These are phyloP conservation scores for Scedosporium boydii DNA, from an alignment of 2,329 filamentous ascomycete genomes.

Conservation along the genomic window DNA sequence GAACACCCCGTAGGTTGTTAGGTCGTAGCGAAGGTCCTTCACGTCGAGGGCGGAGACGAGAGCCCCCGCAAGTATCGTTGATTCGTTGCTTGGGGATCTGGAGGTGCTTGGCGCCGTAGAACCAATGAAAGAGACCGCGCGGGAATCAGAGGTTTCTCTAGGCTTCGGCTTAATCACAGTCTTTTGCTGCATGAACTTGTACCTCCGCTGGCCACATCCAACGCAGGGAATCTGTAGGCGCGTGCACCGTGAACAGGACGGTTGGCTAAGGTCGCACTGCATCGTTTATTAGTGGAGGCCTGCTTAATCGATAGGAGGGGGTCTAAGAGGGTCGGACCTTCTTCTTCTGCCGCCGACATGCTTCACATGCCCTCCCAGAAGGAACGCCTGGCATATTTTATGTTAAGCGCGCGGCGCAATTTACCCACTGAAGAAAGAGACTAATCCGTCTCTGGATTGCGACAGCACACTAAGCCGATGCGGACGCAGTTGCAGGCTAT, in stretches of 20 bases:
- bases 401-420: not conserved
- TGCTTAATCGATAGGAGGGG: not conserved
- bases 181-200: constrained; percentile 34
- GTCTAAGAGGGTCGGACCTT: constrained; percentile 26
- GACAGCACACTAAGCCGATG: too few relatives aligned
- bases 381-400: constrained; percentile 40
- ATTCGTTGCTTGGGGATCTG: not conserved
- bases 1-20: constrained; percentile 36
- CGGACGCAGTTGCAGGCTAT: too few relatives aligned
- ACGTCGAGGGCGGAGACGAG: constrained; percentile 23
- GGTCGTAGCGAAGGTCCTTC: constrained; percentile 35
- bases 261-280: constrained; percentile 35
- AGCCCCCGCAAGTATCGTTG: constrained; percentile 11
- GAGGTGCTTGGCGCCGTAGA: not conserved
- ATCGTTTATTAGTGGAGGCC: not conserved
- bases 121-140: not conserved
- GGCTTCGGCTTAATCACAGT: not conserved
- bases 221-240: constrained; percentile 33
- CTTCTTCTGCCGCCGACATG: constrained; percentile 42
- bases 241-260: constrained; percentile 33
- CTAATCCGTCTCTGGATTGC: not conserved
- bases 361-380: constrained; percentile 38
- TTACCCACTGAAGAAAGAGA: not conserved
- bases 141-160: not conserved
- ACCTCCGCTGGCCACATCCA: constrained; percentile 35